Evolutionary conservation across 2,329 filamentous ascomycete genomes (phyloP).

Genomic region (Apiospora arundinis): DNA sequence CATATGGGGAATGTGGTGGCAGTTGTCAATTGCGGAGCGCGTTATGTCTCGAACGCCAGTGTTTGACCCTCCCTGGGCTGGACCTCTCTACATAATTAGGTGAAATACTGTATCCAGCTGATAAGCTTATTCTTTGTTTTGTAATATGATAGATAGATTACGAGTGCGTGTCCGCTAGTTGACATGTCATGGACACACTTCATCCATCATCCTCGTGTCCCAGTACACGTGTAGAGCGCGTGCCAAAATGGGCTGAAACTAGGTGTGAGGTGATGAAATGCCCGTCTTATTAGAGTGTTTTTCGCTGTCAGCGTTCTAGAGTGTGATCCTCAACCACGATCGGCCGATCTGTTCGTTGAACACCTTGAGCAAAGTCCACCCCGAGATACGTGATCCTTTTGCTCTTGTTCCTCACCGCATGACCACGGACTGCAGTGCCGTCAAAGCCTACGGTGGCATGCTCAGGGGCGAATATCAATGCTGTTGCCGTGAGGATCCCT

Average conservation of each 20-base stretch:
- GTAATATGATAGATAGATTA: background rate
- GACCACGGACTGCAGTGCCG: background rate
- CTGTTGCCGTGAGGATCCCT: background rate
- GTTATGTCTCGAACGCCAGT: background rate
- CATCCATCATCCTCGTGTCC: background rate
- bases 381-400: background rate
- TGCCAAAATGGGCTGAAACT: background rate
- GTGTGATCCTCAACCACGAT: background rate
- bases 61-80: slow-evolving; percentile 4
- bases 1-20: background rate
- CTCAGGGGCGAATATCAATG: background rate
- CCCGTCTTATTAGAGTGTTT: background rate
- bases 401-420: background rate
- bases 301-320: background rate
- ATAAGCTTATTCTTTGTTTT: background rate
- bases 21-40: background rate
- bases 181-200: background rate
- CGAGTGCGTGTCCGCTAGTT: background rate
- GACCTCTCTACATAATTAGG: no score
- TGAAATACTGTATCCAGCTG: background rate
- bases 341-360: no score
- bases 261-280: background rate
- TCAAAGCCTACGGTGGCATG: background rate
- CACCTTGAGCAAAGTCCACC: no score
- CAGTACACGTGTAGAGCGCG: background rate